Percentiles rank a stretch among this genome's conserved stretches.
Evolutionary conservation across 2,329 filamentous ascomycete genomes (phyloP).

Genomic region (Ophiostoma angusticollis): DNA sequence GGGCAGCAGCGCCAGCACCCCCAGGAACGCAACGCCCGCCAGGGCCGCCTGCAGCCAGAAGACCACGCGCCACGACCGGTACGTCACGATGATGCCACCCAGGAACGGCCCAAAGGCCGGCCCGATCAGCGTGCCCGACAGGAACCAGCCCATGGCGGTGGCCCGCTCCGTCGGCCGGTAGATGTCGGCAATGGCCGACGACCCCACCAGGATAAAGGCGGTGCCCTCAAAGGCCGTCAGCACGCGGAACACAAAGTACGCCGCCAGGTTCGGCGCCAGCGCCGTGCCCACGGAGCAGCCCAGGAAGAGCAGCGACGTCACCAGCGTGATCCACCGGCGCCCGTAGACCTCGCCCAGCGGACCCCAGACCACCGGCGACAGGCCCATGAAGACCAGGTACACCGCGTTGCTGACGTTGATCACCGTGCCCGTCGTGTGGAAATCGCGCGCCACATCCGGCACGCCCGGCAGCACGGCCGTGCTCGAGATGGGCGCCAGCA

Average conservation of each 20-base stretch:
- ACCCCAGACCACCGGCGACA: slow-evolving; percentile 53
- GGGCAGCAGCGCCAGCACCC: slow-evolving; percentile 48
- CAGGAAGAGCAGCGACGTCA: slow-evolving; percentile 45
- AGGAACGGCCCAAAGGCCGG: slow-evolving; percentile 52
- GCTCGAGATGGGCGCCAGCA: slow-evolving; percentile 58
- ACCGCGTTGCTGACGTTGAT: slow-evolving; percentile 58
- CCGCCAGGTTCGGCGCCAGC: slow-evolving; percentile 49
- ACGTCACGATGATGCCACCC: slow-evolving; percentile 58
- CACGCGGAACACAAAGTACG: slow-evolving; percentile 57
- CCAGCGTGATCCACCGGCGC: slow-evolving; percentile 39
- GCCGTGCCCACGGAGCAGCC: slow-evolving; percentile 54
- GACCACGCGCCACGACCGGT: slow-evolving; percentile 51
- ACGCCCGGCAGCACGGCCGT: slow-evolving; percentile 53
- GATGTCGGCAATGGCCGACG: slow-evolving; percentile 45
- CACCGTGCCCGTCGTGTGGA: slow-evolving; percentile 44
- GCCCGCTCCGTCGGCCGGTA: slow-evolving; percentile 49
- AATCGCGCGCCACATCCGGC: slow-evolving; percentile 51
- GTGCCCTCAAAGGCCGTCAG: slow-evolving; percentile 60
- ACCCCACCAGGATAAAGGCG: slow-evolving; percentile 53
- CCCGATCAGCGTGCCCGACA: slow-evolving; percentile 52
- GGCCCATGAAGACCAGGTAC: slow-evolving; percentile 59
- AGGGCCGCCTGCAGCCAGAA: slow-evolving; percentile 59
- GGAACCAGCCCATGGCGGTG: slow-evolving; percentile 54
- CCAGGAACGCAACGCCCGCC: slow-evolving; percentile 39
- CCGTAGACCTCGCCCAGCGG: slow-evolving; percentile 49